A percentile compares a stretch with the other conserved stretches of the same genome.
These are phyloP conservation scores for Singerocomus inundabilis DNA, from an alignment of 1,284 basidiomycete genomes.

Conservation along the genomic window DNA sequence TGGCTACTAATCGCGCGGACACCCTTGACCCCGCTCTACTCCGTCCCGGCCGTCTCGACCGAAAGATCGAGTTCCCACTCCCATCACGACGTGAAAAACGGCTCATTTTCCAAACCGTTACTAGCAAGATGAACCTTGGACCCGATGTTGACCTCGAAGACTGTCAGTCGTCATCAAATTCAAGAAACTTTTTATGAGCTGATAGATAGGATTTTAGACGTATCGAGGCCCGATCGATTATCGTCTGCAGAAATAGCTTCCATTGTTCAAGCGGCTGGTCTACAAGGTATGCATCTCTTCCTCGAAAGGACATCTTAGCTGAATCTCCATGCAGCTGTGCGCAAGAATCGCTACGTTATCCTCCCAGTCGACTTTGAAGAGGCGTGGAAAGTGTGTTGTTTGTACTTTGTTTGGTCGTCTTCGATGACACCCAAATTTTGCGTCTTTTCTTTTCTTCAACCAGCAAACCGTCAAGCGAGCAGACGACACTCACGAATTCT, in stretches of 20 bases:
- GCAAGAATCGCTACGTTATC: constrained; percentile 98
- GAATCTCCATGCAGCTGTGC: constrained; percentile 64
- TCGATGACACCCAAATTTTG: constrained; percentile 37
- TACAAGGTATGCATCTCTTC: constrained; percentile 70
- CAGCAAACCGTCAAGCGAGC: constrained; percentile 92
- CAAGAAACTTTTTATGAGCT: constrained; percentile 3
- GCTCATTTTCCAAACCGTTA: constrained; percentile 98
- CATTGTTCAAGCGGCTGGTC: constrained; percentile 95
- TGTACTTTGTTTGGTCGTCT: constrained; percentile 38
- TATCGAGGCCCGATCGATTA: constrained; percentile 93
- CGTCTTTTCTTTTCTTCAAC: constrained; percentile 35
- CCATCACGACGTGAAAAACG: constrained; percentile 95
- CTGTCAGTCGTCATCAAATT: constrained; percentile 54
- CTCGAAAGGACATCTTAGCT: background rate
- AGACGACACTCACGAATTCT: constrained; percentile 95
- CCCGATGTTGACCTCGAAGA: constrained; percentile 99
- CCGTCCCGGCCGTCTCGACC: constrained; percentile 95
- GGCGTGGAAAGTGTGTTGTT: constrained; percentile 90
- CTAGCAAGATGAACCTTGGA: constrained; percentile 96
- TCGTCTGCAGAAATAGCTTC: constrained; percentile 96
- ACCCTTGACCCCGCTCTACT: constrained; percentile 96
- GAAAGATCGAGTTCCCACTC: constrained; percentile 98
- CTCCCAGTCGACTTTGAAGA: constrained; percentile 98
- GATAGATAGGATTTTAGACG: constrained; percentile 54
- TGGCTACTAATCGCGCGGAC: constrained; percentile 97